Conservation (phyloP, 2,329 filamentous ascomycete species). For the Epichloe festucae region DNA sequence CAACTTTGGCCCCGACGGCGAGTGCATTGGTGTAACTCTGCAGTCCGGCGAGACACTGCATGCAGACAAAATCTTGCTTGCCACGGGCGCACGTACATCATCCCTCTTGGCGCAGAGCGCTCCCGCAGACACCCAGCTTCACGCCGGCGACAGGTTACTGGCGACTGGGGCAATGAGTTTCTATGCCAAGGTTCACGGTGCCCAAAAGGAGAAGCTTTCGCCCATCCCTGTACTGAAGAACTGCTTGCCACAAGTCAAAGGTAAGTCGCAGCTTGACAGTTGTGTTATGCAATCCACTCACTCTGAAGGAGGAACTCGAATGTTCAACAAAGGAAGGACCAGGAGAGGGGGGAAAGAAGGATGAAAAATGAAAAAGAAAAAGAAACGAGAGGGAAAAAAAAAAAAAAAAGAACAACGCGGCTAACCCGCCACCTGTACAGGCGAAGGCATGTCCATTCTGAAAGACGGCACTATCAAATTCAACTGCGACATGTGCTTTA, state of each 20-base stretch:
- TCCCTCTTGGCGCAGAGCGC: constrained; percentile 38
- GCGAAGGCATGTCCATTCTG: constrained; percentile 32
- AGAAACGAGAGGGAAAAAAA: neutral
- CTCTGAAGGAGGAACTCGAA: too few relatives aligned
- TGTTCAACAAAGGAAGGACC: too few relatives aligned
- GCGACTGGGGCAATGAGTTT: constrained; percentile 42
- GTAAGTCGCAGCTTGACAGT: constrained; percentile 15
- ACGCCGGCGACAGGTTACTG: constrained; percentile 38
- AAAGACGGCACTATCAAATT: constrained; percentile 43
- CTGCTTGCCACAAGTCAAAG: constrained; percentile 26
- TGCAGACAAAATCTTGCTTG: constrained; percentile 41
- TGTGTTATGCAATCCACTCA: neutral
- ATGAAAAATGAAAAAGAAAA: neutral
- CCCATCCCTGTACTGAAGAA: constrained; percentile 41
- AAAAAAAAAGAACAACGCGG: too few relatives aligned
- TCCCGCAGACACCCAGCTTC: constrained; percentile 33
- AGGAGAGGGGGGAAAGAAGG: too few relatives aligned
- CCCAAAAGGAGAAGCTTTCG: constrained; percentile 34
- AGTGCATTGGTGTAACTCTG: constrained; percentile 36
- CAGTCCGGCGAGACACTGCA: constrained; percentile 30
- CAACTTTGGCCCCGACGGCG: constrained; percentile 31
- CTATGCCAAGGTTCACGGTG: constrained; percentile 23
- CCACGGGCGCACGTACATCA: constrained; percentile 44
- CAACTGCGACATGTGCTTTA: constrained; percentile 46
- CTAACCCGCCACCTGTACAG: constrained; percentile 12